These are phyloP conservation scores for Boeremia exigua DNA, from an alignment of 2,329 filamentous ascomycete species.

Conservation along the genomic window DNA sequence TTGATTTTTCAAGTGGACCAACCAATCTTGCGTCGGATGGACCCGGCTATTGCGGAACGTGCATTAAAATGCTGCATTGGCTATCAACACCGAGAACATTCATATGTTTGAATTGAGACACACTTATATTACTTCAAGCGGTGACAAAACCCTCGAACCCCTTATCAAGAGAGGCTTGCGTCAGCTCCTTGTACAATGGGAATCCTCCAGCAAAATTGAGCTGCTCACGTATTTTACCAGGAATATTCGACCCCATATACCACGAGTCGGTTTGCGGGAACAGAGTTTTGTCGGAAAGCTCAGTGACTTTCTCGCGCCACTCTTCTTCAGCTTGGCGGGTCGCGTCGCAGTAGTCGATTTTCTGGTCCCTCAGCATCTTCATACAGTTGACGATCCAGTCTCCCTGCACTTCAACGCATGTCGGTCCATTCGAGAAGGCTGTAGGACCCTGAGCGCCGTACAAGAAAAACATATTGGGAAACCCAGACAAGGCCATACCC, in stretches of 20 bases:
- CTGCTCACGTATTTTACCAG: constrained; percentile 54
- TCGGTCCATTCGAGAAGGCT: constrained; percentile 55
- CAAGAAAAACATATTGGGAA: constrained; percentile 40
- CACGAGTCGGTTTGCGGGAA: constrained; percentile 35
- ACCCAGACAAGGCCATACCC: constrained; percentile 51
- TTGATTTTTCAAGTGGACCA: too few relatives aligned
- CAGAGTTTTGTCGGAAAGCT: constrained; percentile 51
- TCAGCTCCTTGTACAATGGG: constrained; percentile 49
- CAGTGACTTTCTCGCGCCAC: constrained; percentile 50
- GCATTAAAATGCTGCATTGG: not conserved
- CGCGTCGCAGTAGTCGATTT: constrained; percentile 50
- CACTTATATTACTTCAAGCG: constrained; percentile 19
- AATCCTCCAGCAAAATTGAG: constrained; percentile 54
- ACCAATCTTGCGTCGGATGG: too few relatives aligned
- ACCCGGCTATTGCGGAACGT: too few relatives aligned
- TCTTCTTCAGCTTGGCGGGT: constrained; percentile 51
- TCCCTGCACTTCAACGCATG: constrained; percentile 53
- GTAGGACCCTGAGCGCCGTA: constrained; percentile 57
- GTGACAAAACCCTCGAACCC: constrained; percentile 45
- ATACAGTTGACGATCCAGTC: constrained; percentile 55
- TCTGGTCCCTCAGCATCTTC: constrained; percentile 45
- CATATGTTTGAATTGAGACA: not conserved
- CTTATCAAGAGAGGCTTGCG: constrained; percentile 47
- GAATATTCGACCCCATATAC: constrained; percentile 55
- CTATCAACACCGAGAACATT: constrained; percentile 3